Percentiles rank a stretch among this genome's conserved stretches.
Evolutionary conservation across 768 basidiomycete species (phyloP).

Genomic region (Porpolomopsis calyptriformis): DNA sequence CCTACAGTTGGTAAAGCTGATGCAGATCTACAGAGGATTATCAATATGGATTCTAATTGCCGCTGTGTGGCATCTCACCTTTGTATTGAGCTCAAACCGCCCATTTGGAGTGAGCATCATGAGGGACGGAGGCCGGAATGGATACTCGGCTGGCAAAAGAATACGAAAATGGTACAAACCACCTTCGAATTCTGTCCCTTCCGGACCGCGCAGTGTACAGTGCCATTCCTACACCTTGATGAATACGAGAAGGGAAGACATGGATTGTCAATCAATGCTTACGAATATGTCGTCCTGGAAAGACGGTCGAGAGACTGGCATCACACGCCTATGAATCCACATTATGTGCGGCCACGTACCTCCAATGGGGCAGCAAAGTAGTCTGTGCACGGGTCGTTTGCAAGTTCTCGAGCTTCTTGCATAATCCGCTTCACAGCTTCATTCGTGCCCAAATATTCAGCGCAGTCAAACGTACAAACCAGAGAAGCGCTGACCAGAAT

Average conservation of each 20-base stretch:
- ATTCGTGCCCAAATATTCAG: not conserved
- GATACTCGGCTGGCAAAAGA: conserved; percentile 85
- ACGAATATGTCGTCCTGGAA: conserved; percentile 81
- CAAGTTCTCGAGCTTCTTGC: conserved; percentile 88
- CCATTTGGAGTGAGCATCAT: conserved; percentile 96
- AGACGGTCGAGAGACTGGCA: conserved; percentile 7
- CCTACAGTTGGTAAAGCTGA: conserved; percentile 85
- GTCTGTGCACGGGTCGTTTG: conserved; percentile 74
- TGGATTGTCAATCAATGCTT: conserved; percentile 21
- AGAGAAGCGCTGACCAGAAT: conserved; percentile 49
- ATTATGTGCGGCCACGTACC: conserved; percentile 24
- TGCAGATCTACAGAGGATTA: conserved; percentile 58
- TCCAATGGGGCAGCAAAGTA: conserved; percentile 81
- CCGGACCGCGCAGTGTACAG: conserved; percentile 86
- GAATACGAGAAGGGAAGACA: conserved; percentile 10
- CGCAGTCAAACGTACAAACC: not conserved
- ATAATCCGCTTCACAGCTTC: conserved; percentile 92
- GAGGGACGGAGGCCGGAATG: conserved; percentile 91
- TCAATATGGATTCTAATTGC: not conserved
- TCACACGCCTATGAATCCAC: not conserved
- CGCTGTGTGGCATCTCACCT: conserved; percentile 41
- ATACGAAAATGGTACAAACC: conserved; percentile 96
- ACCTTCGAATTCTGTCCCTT: conserved; percentile 85
- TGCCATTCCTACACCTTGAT: conserved; percentile 65
- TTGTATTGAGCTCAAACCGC: conserved; percentile 92